Conservation (phyloP, 2,329 filamentous ascomycete genomes). For the Aspergillus phoenicis region DNA sequence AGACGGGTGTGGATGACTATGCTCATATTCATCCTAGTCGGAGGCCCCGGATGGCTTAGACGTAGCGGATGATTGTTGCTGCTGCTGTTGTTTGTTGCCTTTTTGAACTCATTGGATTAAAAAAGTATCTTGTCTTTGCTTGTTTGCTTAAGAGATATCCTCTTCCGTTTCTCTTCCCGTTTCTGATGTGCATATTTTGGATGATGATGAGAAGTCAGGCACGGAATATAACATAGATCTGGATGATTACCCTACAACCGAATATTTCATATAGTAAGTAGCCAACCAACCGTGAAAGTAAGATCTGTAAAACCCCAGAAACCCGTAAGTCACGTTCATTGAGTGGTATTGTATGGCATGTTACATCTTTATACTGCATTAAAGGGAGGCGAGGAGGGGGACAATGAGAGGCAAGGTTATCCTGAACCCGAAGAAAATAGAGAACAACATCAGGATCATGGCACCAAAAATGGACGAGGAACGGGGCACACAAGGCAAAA, state of each 20-base stretch:
- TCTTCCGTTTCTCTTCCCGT: conserved; percentile 17
- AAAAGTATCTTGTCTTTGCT: conserved; percentile 2
- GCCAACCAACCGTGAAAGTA: too few relatives aligned
- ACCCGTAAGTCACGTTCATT: conserved; percentile 19
- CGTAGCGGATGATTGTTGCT: too few relatives aligned
- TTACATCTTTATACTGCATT: conserved; percentile 32
- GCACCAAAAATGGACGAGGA: conserved; percentile 16
- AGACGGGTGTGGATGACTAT: conserved; percentile 29
- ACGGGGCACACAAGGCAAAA: conserved; percentile 19
- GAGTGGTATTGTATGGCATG: conserved; percentile 28
- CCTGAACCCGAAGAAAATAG: conserved; percentile 15
- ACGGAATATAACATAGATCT: conserved; percentile 11
- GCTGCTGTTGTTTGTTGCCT: neutral
- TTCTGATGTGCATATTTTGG: conserved; percentile 15
- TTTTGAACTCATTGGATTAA: neutral
- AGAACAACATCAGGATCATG: conserved; percentile 24
- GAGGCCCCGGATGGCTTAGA: conserved; percentile 37
- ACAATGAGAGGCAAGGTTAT: conserved; percentile 13
- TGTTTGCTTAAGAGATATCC: conserved; percentile 22
- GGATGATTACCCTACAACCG: neutral
- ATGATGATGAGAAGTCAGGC: conserved; percentile 7
- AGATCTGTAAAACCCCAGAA: neutral
- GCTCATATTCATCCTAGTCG: conserved; percentile 50
- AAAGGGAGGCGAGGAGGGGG: conserved; percentile 14
- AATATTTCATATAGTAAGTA: too few relatives aligned